Base-by-base conservation (phyloP, 441 rosid genomes). In the Gossypium schwendimanii region DNA sequence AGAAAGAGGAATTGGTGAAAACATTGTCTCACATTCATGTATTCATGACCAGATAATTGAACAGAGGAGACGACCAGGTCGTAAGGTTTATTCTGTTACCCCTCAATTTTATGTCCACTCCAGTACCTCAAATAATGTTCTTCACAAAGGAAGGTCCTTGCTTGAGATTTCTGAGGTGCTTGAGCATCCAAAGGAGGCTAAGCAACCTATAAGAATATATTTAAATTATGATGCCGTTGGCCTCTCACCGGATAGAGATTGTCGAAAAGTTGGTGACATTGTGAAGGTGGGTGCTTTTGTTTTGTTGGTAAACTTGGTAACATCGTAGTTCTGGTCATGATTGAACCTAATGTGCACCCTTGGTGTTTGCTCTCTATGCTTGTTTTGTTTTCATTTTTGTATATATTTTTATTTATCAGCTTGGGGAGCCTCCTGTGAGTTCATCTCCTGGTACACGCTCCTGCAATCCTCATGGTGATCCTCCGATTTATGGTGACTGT, bases 201-300 rank as follows among this genome's bases (percentile, higher is more conserved):
- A 89, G 84, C 94, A 88, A 70, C 97, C 99, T 55, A 87, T 96
- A 76, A 87, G 99, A 84, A 96, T 96, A 77, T 91, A 88, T 77
- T 84, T 96, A 73, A 96, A 96, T 77, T 96, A 93, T 76, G 99
- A 96, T 84, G 99, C 99, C 15, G 99, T 96, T 58, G 99, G 99
- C 36, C 99, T 89, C 73, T 93, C 99, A 0, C 87, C 82, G 31
- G 98, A 93, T 72, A 81, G 99, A 78, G 99, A 96, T 81, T 96
- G 99, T 77, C 86, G 82, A 68, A 81, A 76, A 79, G 87, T 96
- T 79, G 99, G 98, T 0, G 89, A 91, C 69, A 79, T 90, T 64
- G 99, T 96, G 69, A 96, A 96, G 97, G 99, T 95, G 68, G 71
- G 93, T 63, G 63, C 72, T n/a, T 41, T 55, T 11, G 17, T 54